Evolutionary conservation across 495 filamentous ascomycete species (phyloP), one percentile per base, ranked within the genome.

Genomic region (Aspergillus sclerotiicarbonarius): DNA sequence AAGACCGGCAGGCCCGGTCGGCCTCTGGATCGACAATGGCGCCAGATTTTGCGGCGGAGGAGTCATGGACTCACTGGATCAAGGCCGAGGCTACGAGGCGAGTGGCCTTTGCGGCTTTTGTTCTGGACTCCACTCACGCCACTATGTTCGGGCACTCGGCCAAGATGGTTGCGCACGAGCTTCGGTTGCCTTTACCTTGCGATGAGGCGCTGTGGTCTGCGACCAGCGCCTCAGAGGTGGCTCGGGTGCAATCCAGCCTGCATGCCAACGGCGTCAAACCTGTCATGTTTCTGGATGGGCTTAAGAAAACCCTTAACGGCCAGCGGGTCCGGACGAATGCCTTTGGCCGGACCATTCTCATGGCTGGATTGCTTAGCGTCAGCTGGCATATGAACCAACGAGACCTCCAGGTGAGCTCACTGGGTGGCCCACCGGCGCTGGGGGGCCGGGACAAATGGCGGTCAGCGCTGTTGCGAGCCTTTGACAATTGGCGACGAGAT

Each of bases 91-190:
- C 92, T 15, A 96, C 92, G 3, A 82, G 91, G 33, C 84, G 94
- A 41, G 91, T 88, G 4, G 94, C 93, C 0, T 98, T 97, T 78
- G 93, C 88, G 15, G 94, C 94, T 2, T 98, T 97, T 70, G 87
- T 98, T 20, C 86, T 96, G 53, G 94, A 98, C 69, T 95, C 92
- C 3, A 95, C 91, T 6, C 94, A 98, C 73, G 92, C 93, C 4
- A 97, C 91, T 43, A 96, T 98, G 90, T 98, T 98, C 72, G 94
- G 94, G 0, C 94, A 98, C 71, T 92, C 92, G 16, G 93, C 91
- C 3, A 92, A 94, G 31, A 96, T 98, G 92, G 92, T 96, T 13
- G 92, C 94, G 4, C 92, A 96, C 68, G 94, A 98, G 74, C 90
- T 98, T 79, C 86, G 90, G 20, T 78, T 98, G 9, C 90, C 94